These are phyloP conservation scores for Termitomyces eurrhizus DNA, from an alignment of 768 basidiomycete species.

Conservation along the genomic window DNA sequence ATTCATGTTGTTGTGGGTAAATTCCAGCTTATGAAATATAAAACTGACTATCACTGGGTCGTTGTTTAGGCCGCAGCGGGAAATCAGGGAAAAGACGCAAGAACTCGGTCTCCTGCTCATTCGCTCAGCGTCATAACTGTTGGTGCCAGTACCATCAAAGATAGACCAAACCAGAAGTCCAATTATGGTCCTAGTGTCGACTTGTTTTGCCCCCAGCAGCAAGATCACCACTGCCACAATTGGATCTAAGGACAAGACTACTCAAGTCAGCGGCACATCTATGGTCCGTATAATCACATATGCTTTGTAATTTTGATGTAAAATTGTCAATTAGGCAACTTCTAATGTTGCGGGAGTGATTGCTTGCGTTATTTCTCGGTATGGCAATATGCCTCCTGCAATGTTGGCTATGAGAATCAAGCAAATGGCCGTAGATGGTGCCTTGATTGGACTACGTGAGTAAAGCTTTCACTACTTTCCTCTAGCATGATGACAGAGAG, in stretches of 20 bases:
- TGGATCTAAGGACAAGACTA: background rate
- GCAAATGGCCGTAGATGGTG: background rate
- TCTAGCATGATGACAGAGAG: background rate
- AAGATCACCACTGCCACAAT: background rate
- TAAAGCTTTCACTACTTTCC: background rate
- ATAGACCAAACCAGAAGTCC: background rate
- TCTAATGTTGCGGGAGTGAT: background rate
- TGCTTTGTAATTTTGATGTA: background rate
- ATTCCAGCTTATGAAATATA: background rate
- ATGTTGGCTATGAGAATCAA: background rate
- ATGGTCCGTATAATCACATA: background rate
- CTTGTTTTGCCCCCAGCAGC: background rate
- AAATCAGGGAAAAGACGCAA: background rate
- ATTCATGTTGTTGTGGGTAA: background rate
- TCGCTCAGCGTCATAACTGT: background rate
- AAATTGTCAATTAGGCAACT: background rate
- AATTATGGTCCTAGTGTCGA: background rate
- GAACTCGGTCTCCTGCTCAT: background rate
- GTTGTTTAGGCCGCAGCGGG: background rate
- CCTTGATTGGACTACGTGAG: background rate
- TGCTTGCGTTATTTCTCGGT: background rate
- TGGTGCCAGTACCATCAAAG: background rate
- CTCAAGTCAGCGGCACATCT: background rate
- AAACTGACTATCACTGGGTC: background rate
- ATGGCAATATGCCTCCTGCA: background rate